A percentile compares a stretch with the other conserved stretches of the same genome.
phyloP scores from a whole-genome alignment of 2,329 filamentous ascomycete species.

The Ramichloridium luteum region DNA sequence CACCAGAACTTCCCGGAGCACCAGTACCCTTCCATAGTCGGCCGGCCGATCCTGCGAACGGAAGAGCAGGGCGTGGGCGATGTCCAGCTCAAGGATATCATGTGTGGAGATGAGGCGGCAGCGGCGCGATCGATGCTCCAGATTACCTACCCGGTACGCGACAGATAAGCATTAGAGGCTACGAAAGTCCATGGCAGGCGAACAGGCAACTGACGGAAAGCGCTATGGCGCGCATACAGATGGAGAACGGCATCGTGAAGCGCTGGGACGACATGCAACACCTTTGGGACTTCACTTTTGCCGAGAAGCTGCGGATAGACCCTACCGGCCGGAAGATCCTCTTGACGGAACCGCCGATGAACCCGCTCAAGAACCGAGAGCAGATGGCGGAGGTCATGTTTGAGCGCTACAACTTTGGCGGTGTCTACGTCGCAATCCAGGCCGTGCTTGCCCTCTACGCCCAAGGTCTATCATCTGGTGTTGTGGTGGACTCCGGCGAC shows the following conservation, averaged over 20 bases:
- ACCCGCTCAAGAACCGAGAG: constrained; percentile 90
- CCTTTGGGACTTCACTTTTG: constrained; percentile 98
- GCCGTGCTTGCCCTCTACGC: constrained; percentile 92
- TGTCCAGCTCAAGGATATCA: constrained; percentile 86
- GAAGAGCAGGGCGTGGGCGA: constrained; percentile 67
- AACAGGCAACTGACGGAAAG: constrained; percentile 6
- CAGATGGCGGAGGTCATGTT: constrained; percentile 99
- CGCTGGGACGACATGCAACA: constrained; percentile 99
- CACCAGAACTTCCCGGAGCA: constrained; percentile 91
- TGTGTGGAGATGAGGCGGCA: constrained; percentile 97
- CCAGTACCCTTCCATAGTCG: constrained; percentile 96
- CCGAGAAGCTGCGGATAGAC: constrained; percentile 91
- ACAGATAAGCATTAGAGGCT: too few species aligned
- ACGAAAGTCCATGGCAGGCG: too few species aligned
- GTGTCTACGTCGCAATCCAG: constrained; percentile 96
- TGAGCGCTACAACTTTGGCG: constrained; percentile 88
- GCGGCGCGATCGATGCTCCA: constrained; percentile 94
- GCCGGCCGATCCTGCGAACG: constrained; percentile 89
- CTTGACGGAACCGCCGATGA: constrained; percentile 94
- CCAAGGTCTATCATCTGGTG: constrained; percentile 70
- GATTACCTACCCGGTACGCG: constrained; percentile 80
- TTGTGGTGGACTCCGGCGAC: constrained; percentile 97
- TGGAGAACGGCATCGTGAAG: constrained; percentile 99
- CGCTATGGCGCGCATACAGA: constrained; percentile 37
- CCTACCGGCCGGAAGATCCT: constrained; percentile 90